These are phyloP conservation scores for Abelmoschus esculentus DNA, from an alignment of 345 rosid genomes.

Conservation along the genomic window DNA sequence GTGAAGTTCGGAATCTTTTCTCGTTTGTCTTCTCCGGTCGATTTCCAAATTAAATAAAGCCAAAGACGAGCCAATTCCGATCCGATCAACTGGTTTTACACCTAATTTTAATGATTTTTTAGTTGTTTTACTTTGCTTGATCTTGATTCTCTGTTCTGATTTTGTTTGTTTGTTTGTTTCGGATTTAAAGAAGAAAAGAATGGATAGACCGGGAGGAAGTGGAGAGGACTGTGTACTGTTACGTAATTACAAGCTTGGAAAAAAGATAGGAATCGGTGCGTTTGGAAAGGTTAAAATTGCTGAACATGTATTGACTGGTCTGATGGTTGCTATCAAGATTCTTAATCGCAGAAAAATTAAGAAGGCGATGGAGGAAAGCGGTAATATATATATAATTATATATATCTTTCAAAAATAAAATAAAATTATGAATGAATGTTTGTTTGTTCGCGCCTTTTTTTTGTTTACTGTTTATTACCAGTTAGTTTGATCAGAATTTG, in stretches of 20 bases:
- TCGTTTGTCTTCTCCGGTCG: not conserved
- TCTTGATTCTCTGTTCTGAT: not conserved
- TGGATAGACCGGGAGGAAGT: conserved; percentile 49
- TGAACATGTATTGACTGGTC: conserved; percentile 72
- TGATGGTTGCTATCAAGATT: conserved; percentile 89
- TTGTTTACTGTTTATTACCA: not conserved
- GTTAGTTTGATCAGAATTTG: not conserved
- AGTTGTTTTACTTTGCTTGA: not conserved
- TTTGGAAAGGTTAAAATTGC: conserved; percentile 94
- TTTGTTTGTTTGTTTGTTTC: not conserved
- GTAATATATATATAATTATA: conserved; percentile 21
- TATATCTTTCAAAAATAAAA: too few relatives aligned
- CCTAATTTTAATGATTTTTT: not conserved
- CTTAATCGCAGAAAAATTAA: conserved; percentile 77
- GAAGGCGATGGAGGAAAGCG: conserved; percentile 87
- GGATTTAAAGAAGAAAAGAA: conserved; percentile 20
- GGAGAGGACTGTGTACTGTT: conserved; percentile 33
- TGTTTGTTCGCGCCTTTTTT: not conserved
- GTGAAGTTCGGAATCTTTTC: not conserved
- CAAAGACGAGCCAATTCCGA: not conserved
- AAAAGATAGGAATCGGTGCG: conserved; percentile 83
- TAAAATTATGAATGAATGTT: not conserved
- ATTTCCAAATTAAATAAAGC: not conserved
- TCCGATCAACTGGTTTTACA: not conserved
- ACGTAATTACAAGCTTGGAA: conserved; percentile 70